Evolutionary conservation across 1,284 basidiomycete genomes (phyloP).

Genomic region (Pseudozyma sp.): DNA sequence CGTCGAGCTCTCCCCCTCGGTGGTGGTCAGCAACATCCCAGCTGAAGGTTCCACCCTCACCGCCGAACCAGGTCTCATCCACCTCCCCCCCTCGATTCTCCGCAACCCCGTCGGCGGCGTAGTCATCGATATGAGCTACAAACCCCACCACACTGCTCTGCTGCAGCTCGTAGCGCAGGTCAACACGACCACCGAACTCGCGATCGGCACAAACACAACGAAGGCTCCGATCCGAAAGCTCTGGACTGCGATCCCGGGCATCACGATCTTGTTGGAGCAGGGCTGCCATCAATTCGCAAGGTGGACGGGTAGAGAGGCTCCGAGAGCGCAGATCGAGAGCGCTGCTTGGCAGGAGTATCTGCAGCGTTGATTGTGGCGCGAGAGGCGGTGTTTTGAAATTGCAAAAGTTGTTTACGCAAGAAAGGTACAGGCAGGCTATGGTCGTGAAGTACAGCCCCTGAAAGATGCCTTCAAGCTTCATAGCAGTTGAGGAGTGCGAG

Average conservation of each 20-base stretch:
- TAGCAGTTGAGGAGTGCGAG: too few relatives aligned
- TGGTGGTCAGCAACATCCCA: constrained; percentile 65
- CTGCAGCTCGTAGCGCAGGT: constrained; percentile 47
- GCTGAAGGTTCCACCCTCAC: constrained; percentile 58
- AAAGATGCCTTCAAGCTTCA: too few relatives aligned
- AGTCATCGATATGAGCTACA: constrained; percentile 68
- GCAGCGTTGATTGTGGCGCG: constrained; percentile 13
- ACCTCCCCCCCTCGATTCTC: constrained; percentile 53
- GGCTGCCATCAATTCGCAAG: constrained; percentile 63
- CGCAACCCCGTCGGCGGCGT: constrained; percentile 57
- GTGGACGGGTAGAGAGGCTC: constrained; percentile 64
- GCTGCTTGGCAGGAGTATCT: constrained; percentile 57
- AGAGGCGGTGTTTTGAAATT: not conserved
- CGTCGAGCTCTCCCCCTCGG: constrained; percentile 17
- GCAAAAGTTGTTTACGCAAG: too few relatives aligned
- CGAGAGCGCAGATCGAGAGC: constrained; percentile 49
- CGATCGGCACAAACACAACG: constrained; percentile 19
- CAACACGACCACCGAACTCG: constrained; percentile 16
- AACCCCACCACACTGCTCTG: constrained; percentile 61
- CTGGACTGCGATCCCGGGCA: constrained; percentile 61
- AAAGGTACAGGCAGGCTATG: too few relatives aligned
- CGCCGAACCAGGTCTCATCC: constrained; percentile 23
- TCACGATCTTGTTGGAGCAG: constrained; percentile 66
- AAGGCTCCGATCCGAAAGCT: constrained; percentile 18
- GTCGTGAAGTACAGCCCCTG: too few relatives aligned